These are phyloP conservation scores for Funneliformis mosseae DNA, from an alignment of 192 early-diverging fungal genomes.

Conservation along the genomic window DNA sequence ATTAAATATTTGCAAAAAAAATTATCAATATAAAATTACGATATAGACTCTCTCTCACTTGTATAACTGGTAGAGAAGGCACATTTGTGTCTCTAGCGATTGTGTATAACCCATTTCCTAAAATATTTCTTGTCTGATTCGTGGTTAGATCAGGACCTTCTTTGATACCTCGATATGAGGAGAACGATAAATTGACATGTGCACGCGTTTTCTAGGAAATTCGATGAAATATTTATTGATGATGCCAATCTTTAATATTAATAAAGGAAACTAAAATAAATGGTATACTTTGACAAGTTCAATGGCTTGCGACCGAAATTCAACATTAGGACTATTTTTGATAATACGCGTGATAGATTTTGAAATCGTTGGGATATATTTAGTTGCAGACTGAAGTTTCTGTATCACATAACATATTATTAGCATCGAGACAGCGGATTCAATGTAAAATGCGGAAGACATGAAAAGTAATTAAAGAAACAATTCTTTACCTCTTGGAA, in stretches of 20 bases:
- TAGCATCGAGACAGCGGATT: neutral
- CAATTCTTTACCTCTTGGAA: conserved; percentile 13
- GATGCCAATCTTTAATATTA: neutral
- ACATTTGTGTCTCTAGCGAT: conserved; percentile 17
- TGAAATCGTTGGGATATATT: conserved; percentile 23
- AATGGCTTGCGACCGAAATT: conserved; percentile 13
- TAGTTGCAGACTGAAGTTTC: conserved; percentile 17
- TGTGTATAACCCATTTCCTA: conserved; percentile 13
- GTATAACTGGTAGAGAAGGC: neutral
- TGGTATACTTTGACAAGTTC: neutral
- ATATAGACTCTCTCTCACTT: conserved; percentile 1
- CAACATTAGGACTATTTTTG: neutral
- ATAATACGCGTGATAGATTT: conserved; percentile 28
- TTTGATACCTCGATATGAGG: neutral
- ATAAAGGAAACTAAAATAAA: neutral
- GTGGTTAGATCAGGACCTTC: neutral
- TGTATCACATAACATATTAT: neutral
- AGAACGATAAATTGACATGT: conserved; percentile 9
- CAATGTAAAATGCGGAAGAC: neutral
- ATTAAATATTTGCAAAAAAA: neutral
- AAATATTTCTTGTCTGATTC: neutral
- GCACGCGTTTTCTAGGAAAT: neutral
- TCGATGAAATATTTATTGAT: neutral
- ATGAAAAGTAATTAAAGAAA: neutral
- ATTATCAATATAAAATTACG: neutral